These are phyloP conservation scores for Fagus sylvatica DNA, from an alignment of 306 rosid genomes.

Conservation along the genomic window DNA sequence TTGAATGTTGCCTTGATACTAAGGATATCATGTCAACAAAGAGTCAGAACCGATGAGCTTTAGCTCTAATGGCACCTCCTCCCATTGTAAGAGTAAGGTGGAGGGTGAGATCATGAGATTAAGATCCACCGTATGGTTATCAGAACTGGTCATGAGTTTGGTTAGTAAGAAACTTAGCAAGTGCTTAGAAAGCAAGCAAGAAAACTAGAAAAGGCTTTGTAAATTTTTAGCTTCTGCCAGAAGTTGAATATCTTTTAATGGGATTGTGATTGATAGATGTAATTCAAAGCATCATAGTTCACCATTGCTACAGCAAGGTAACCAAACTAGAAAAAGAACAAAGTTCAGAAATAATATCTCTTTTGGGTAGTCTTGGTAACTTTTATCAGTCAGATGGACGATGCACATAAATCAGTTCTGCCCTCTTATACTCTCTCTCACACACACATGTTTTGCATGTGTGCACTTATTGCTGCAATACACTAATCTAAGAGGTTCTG, in stretches of 20 bases:
- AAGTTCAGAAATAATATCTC: background rate
- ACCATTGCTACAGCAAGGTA: background rate
- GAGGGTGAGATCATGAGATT: no score
- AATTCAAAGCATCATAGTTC: background rate
- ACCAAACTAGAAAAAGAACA: background rate
- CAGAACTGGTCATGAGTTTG: background rate
- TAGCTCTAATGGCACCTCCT: no score
- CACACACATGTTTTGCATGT: background rate
- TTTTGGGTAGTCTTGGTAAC: background rate
- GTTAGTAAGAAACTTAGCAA: background rate
- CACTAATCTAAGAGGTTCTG: constrained; percentile 1
- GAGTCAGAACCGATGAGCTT: background rate
- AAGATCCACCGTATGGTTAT: no score
- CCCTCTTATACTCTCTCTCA: background rate
- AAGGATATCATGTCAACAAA: background rate
- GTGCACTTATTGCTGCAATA: constrained; percentile 14
- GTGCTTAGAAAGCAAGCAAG: background rate
- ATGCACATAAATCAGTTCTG: background rate
- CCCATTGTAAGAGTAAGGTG: no score
- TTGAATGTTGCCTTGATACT: background rate
- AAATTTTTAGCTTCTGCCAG: background rate
- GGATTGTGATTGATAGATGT: background rate
- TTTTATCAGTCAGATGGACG: background rate
- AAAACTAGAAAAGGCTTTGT: background rate
- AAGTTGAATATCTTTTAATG: background rate